phyloP scores from a whole-genome alignment of 148 eudicot genomes.

The Beta vulgaris region DNA sequence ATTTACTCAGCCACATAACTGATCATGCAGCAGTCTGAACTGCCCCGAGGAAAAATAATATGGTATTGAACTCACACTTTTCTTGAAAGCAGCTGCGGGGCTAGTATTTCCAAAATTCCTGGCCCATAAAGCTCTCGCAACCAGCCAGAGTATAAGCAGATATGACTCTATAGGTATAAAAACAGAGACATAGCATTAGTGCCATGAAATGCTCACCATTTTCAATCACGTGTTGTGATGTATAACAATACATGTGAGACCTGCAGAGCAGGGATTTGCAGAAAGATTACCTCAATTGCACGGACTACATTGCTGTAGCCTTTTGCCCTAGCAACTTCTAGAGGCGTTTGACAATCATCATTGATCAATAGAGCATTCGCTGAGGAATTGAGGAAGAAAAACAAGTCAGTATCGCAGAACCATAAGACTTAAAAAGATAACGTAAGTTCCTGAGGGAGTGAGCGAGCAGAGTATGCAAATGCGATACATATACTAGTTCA shows the following conservation, averaged over 20 bases:
- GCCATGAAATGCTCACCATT: background rate
- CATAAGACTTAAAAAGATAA: background rate
- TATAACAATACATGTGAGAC: background rate
- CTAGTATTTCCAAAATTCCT: slow-evolving; percentile 78
- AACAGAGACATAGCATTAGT: slow-evolving; percentile 21
- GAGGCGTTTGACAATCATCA: slow-evolving; percentile 90
- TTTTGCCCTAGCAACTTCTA: slow-evolving; percentile 83
- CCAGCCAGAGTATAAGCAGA: slow-evolving; percentile 96
- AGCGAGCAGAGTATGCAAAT: background rate
- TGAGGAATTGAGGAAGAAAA: slow-evolving; percentile 33
- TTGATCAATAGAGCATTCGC: slow-evolving; percentile 91
- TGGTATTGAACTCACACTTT: slow-evolving; percentile 67
- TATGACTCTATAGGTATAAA: slow-evolving; percentile 49
- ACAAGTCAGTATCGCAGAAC: background rate
- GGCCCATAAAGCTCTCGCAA: slow-evolving; percentile 82
- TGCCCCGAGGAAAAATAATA: background rate
- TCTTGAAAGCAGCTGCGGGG: slow-evolving; percentile 78
- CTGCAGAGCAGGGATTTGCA: background rate
- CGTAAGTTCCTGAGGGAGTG: background rate
- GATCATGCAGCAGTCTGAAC: background rate
- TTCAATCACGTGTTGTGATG: background rate
- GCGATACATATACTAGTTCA: background rate
- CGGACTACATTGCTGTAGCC: slow-evolving; percentile 73
- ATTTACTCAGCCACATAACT: background rate
- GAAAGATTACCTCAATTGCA: slow-evolving; percentile 65